These are phyloP conservation scores for Balansia obtecta DNA, from an alignment of 2,329 filamentous ascomycete genomes.

Conservation along the genomic window DNA sequence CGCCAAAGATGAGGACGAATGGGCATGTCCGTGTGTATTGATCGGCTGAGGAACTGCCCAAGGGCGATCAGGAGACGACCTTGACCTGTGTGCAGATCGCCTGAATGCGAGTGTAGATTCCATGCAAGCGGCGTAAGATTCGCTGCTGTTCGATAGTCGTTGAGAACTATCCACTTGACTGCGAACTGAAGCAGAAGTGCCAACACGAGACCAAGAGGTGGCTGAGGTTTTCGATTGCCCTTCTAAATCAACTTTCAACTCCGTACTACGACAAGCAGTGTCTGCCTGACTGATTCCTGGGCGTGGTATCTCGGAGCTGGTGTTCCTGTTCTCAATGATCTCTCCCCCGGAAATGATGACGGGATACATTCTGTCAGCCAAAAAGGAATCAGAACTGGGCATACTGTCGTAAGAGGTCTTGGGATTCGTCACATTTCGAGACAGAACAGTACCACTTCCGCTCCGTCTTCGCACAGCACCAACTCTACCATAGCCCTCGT, in stretches of 20 bases:
- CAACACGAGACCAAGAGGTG: conserved; percentile 31
- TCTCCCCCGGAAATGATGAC: conserved; percentile 55
- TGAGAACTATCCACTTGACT: conserved; percentile 17
- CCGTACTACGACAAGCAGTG: conserved; percentile 27
- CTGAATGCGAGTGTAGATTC: conserved; percentile 42
- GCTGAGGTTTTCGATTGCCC: conserved; percentile 28
- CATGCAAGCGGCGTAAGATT: conserved; percentile 35
- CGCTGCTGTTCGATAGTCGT: conserved; percentile 43
- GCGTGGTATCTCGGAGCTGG: conserved; percentile 13
- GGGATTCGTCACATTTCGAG: conserved; percentile 30
- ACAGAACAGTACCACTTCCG: conserved; percentile 39
- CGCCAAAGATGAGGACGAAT: conserved; percentile 36
- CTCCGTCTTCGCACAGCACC: conserved; percentile 51
- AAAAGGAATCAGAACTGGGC: conserved; percentile 40
- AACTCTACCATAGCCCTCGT: conserved; percentile 70
- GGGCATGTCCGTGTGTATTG: conserved; percentile 28
- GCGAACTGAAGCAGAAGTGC: conserved; percentile 41
- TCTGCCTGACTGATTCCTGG: conserved; percentile 37
- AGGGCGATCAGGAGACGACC: conserved; percentile 29
- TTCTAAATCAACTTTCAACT: conserved; percentile 28
- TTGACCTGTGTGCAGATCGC: conserved; percentile 40
- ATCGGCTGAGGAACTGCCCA: conserved; percentile 42
- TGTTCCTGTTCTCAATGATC: conserved; percentile 47
- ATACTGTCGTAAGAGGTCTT: conserved; percentile 40
- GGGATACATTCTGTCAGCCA: conserved; percentile 50